Evolutionary conservation across 2,329 filamentous ascomycete species (phyloP).

Genomic region (Ilyonectria sp.): DNA sequence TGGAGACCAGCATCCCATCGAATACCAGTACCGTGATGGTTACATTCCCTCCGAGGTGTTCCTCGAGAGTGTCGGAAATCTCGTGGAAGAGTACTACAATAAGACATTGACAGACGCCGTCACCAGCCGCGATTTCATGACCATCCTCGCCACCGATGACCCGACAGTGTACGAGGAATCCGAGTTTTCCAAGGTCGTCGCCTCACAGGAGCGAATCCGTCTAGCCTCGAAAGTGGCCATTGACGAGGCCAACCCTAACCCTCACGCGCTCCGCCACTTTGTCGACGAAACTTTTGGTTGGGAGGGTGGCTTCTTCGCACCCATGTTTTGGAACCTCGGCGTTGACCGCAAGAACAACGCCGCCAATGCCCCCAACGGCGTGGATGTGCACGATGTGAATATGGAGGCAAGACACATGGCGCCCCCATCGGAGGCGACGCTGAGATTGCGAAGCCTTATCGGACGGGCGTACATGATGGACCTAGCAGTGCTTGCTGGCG

Average conservation of each 20-base stretch:
- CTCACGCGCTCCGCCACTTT: slow-evolving; percentile 73
- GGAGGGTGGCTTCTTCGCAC: slow-evolving; percentile 89
- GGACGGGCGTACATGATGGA: slow-evolving; percentile 88
- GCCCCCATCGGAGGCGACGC: slow-evolving; percentile 66
- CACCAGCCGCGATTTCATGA: slow-evolving; percentile 61
- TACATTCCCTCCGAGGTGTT: slow-evolving; percentile 85
- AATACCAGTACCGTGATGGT: slow-evolving; percentile 82
- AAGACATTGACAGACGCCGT: slow-evolving; percentile 54
- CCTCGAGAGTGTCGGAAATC: slow-evolving; percentile 68
- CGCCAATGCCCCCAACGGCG: slow-evolving; percentile 51
- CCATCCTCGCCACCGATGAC: slow-evolving; percentile 85
- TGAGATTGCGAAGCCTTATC: slow-evolving; percentile 80
- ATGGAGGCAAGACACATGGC: slow-evolving; percentile 45
- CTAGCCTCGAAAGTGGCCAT: slow-evolving; percentile 76
- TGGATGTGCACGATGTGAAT: slow-evolving; percentile 43
- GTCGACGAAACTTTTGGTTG: slow-evolving; percentile 85
- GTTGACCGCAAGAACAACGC: slow-evolving; percentile 59
- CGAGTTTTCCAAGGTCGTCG: slow-evolving; percentile 71
- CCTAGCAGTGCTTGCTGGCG: slow-evolving; percentile 78
- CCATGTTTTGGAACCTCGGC: slow-evolving; percentile 87
- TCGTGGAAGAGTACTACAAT: slow-evolving; percentile 67
- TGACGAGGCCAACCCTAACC: slow-evolving; percentile 59
- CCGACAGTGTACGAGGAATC: slow-evolving; percentile 78
- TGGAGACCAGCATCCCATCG: slow-evolving; percentile 83
- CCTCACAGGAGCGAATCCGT: slow-evolving; percentile 83